These are phyloP conservation scores for Podaxis mareebaensis DNA, from an alignment of 768 basidiomycete genomes.

Conservation along the genomic window DNA sequence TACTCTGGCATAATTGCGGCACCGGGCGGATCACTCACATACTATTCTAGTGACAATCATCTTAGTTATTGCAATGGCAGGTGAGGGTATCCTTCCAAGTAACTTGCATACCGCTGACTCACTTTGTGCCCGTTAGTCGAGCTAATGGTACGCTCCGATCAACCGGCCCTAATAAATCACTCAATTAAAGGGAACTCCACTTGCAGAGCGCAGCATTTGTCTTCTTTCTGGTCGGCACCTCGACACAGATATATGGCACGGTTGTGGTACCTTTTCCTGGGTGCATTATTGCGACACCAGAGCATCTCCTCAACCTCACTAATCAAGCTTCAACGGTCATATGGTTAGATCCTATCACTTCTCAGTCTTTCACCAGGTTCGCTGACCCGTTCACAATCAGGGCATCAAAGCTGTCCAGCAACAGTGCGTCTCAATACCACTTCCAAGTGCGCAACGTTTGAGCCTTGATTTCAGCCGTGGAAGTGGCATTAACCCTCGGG, in stretches of 20 bases:
- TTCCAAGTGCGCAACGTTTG: not conserved
- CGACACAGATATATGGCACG: conserved; percentile 7
- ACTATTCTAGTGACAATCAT: not conserved
- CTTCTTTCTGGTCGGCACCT: not conserved
- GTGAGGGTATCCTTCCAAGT: conserved; percentile 1
- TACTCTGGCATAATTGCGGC: not conserved
- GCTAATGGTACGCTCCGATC: not conserved
- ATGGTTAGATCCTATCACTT: not conserved
- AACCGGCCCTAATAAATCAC: not conserved
- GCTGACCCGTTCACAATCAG: not conserved
- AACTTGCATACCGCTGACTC: not conserved
- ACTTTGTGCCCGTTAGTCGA: not conserved
- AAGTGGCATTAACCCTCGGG: conserved; percentile 5
- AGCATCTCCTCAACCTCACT: not conserved
- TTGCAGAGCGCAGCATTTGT: not conserved
- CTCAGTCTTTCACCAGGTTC: too few relatives aligned
- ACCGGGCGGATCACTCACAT: not conserved
- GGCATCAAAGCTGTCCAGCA: conserved; percentile 4
- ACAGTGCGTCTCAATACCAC: not conserved
- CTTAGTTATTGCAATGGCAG: conserved; percentile 4
- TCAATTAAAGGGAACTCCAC: not conserved
- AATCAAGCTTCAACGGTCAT: not conserved
- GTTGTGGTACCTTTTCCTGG: not conserved
- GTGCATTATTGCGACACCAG: not conserved
- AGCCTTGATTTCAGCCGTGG: not conserved